Evolutionary conservation across 176 grass and related monocot genomes (phyloP), one percentile per base, ranked within the genome.

Genomic region (Oryza punctata): DNA sequence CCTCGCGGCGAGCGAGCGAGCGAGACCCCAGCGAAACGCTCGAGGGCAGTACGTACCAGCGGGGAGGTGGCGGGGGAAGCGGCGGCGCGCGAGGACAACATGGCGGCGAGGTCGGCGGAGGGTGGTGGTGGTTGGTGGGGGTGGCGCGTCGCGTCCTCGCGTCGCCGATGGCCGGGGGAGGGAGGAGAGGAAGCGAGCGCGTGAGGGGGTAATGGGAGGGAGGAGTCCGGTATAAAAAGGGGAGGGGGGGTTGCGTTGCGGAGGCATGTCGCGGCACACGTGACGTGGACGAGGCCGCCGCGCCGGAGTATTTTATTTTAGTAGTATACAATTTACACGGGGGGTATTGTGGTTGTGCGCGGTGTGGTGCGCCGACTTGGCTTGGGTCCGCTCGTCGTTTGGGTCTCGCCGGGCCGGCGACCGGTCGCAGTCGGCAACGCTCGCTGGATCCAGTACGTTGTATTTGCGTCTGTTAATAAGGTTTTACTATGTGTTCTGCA

Each of bases 41-140:
- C 40, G 40, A 41, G 40, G 7, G 40, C 9, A 1, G 19, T 10
- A n/a, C 47, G 77, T 83, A 90, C 89, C 84, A 52, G 57, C 21
- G 57, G 28, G 69, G 75, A 64, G 5, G 75, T 70, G 63, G 75
- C 80, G 47, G 78, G 44, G 26, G 84, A 0, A 73, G 84, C 0
- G 79, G 73, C 66, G 68, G 88, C 7, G 30, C 76, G 80, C 23
- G 89, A 63, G 69, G 75, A 83, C 6, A 90, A 40, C 89, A 90
- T 90, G 84, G 60, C 79, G 74, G 67, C 79, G 69, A 75, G 19
- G n/a, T 81, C 77, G 43, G 45, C 70, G 77, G 77, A 0, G 18
- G 29, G 12, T 5, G 64, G 78, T 6, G 47, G 47, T 50, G 47
- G 47, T 47, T 12, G 45, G 45, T 14, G 45, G 12, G 37, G 32